Percentiles rank a stretch among this genome's conserved stretches.
phyloP scores from a whole-genome alignment of 108 stramenopile species.

The Schizochytrium sp. region DNA sequence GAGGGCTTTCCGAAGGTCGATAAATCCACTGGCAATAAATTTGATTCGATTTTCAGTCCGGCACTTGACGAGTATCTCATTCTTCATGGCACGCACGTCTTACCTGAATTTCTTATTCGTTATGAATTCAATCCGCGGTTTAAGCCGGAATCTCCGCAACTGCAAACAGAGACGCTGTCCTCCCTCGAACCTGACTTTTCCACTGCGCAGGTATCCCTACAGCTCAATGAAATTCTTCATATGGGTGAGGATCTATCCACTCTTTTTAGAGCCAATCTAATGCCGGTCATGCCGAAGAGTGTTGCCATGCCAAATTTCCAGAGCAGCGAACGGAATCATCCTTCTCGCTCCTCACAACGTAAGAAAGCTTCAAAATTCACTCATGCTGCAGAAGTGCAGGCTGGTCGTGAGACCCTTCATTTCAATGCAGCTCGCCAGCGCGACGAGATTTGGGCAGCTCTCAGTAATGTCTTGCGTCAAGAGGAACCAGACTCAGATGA shows the following conservation, averaged over 20 bases:
- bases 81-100: constrained; percentile 65
- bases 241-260: not conserved
- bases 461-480: not conserved
- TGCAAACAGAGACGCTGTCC: no score
- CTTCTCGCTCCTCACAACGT: not conserved
- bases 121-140: constrained; percentile 49
- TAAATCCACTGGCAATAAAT: constrained; percentile 21
- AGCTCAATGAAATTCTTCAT: not conserved
- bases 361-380: not conserved
- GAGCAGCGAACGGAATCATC: not conserved
- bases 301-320: not conserved
- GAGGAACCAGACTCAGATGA: no score
- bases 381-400: constrained; percentile 17
- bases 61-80: constrained; percentile 68
- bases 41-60: constrained; percentile 69
- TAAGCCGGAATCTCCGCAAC: not conserved
- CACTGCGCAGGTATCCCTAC: not conserved
- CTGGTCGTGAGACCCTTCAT: not conserved
- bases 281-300: not conserved
- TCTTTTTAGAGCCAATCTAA: not conserved
- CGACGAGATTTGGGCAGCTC: constrained; percentile 20
- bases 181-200: not conserved
- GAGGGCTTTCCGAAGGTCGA: not conserved
- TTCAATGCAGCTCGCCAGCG: constrained; percentile 27
- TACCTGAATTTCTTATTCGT: constrained; percentile 71